A percentile compares a stretch with the other conserved stretches of the same genome.
Conservation (phyloP, 164 flowering plant species). For the Berberis thunbergii region DNA sequence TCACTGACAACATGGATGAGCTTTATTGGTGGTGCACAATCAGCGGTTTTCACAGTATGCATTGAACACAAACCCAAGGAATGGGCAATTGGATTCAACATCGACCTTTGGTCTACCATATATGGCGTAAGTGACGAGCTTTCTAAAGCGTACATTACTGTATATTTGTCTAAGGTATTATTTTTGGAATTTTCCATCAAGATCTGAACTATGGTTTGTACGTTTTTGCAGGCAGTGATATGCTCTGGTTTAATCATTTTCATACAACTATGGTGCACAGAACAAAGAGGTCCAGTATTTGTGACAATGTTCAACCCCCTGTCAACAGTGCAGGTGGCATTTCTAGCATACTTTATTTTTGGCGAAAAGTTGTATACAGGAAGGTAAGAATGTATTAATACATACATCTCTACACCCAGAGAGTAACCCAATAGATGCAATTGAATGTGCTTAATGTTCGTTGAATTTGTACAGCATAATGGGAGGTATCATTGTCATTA, state of each 20-base stretch:
- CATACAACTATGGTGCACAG: constrained; percentile 72
- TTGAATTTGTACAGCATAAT: constrained; percentile 34
- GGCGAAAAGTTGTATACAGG: constrained; percentile 66
- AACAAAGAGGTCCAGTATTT: constrained; percentile 72
- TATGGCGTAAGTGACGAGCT: constrained; percentile 41
- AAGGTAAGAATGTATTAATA: constrained; percentile 30
- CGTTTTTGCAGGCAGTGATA: constrained; percentile 48
- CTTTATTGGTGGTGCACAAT: constrained; percentile 72
- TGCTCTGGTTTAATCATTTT: constrained; percentile 48
- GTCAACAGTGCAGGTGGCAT: constrained; percentile 48
- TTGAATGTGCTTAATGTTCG: too few species aligned
- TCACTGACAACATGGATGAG: constrained; percentile 83
- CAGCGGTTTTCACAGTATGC: constrained; percentile 54
- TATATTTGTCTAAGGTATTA: too few species aligned
- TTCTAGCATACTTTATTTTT: constrained; percentile 54
- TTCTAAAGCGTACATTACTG: not conserved
- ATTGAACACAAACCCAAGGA: constrained; percentile 36
- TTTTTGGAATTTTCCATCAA: too few species aligned
- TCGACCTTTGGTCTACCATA: constrained; percentile 53
- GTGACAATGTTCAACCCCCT: constrained; percentile 87
- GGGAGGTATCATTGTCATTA: constrained; percentile 52
- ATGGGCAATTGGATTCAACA: constrained; percentile 56
- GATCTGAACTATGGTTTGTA: too few species aligned
- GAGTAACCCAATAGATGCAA: not conserved
- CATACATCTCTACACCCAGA: not conserved